A percentile compares a stretch with the other conserved stretches of the same genome.
Evolutionary conservation across 148 eudicot species (phyloP).

Genomic region (Silene latifolia): DNA sequence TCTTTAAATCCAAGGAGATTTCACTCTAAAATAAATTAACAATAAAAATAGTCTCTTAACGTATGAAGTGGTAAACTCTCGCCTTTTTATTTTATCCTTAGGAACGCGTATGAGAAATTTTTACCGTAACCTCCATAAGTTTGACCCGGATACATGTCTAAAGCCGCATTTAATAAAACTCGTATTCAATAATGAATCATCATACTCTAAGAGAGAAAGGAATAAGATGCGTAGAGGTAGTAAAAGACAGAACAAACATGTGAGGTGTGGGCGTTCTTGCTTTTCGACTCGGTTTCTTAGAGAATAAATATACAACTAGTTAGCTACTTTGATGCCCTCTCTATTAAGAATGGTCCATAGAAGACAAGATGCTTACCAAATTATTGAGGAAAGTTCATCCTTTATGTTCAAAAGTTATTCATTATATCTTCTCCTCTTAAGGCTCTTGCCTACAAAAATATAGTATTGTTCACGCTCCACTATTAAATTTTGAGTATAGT

Average conservation of each 20-base stretch:
- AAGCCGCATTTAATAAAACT: too few relatives aligned
- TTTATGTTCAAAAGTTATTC: slow-evolving; percentile 5
- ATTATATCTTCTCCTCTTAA: neutral
- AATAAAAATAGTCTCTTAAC: too few relatives aligned
- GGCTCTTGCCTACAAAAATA: neutral
- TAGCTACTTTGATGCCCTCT: neutral
- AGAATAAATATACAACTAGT: neutral
- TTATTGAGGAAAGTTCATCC: slow-evolving; percentile 1
- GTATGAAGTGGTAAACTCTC: too few relatives aligned
- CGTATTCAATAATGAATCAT: too few relatives aligned
- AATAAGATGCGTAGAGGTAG: slow-evolving; percentile 8
- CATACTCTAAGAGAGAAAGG: neutral
- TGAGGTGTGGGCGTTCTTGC: slow-evolving; percentile 3
- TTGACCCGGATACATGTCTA: too few relatives aligned
- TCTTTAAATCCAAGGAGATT: too few relatives aligned
- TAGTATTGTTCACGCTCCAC: too few relatives aligned
- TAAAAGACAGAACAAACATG: neutral
- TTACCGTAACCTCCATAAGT: too few relatives aligned
- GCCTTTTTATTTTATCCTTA: too few relatives aligned
- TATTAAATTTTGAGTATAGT: too few relatives aligned
- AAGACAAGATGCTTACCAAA: slow-evolving; percentile 4
- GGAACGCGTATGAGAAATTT: too few relatives aligned
- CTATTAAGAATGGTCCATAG: neutral
- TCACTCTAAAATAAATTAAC: too few relatives aligned
- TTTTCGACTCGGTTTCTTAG: neutral